Evolutionary conservation across 306 rosid species (phyloP), one percentile per base, ranked within the genome.

Genomic region (Cicer bijugum): DNA sequence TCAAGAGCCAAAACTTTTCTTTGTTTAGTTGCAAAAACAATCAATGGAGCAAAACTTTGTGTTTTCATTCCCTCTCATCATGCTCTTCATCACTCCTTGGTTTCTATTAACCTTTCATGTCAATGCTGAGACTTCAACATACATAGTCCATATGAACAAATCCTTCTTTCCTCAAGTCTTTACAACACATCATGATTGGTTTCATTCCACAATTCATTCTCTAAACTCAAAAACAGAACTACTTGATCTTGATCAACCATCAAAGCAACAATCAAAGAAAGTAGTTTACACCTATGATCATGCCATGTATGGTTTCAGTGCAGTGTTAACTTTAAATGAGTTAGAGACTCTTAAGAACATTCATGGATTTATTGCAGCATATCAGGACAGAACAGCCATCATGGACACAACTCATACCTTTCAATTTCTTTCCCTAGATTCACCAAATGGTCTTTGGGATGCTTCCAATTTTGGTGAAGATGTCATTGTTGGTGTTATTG

Each of bases 291-390:
- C 76, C 9, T 69, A 63, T 65, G 45, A 51, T 43, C 45, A 76
- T 76, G 87, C 76, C 39, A 71, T 76, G 71, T 58, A 62, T 72
- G 82, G 84, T 0, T 76, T 83, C 3, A 76, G 80, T 76, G 79
- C 82, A 2, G 46, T 44, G 5, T 16, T 80, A 19, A 59, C 86
- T 19, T 28, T 38, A 37, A 7, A 83, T 45, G 82, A 80, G 43
- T 48, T 80, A 6, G 77, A 67, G 58, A 45, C 9, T 39, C 48
- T 76, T 9, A 80, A 72, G 35, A 53, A 61, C 8, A n/a, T 72
- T 6, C 4, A 14, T 44, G 84, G 82, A 7, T 83, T 80, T 37
- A 35, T 76, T 46, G 14, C 55, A n/a, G 80, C 80, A 37, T 80
- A 72, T n/a, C 28, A 11, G 12, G 80, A 83, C 9, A 52, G 50